Conservation (phyloP, 2,329 filamentous ascomycete species). For the Aspergillus phoenicis region DNA sequence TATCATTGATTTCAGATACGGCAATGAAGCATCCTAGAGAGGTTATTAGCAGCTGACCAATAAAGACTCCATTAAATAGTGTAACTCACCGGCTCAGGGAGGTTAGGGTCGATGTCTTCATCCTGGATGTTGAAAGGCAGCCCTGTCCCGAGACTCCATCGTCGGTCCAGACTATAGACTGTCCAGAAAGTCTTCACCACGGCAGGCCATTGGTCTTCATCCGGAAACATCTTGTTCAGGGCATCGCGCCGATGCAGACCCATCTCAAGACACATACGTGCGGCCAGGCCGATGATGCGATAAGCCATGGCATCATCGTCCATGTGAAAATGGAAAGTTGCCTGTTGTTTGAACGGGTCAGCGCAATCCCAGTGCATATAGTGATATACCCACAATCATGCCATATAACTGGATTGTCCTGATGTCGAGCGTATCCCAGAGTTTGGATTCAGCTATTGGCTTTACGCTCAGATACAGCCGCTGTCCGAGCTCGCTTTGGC, state of each 20-base stretch:
- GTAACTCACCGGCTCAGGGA: slow-evolving; percentile 72
- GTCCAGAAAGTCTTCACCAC: slow-evolving; percentile 81
- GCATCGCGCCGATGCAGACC: slow-evolving; percentile 81
- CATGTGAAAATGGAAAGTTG: slow-evolving; percentile 78
- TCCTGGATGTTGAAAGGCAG: slow-evolving; percentile 85
- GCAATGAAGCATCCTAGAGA: slow-evolving; percentile 50
- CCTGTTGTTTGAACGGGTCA: slow-evolving; percentile 45
- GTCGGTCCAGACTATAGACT: slow-evolving; percentile 78
- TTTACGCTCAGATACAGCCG: slow-evolving; percentile 77
- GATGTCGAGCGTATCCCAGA: slow-evolving; percentile 60
- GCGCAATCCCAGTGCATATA: neutral
- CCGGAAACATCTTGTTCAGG: slow-evolving; percentile 66
- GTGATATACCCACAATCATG: slow-evolving; percentile 42
- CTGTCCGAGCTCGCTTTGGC: slow-evolving; percentile 73
- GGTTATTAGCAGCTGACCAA: neutral
- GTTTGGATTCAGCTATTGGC: slow-evolving; percentile 65
- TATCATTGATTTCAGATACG: slow-evolving; percentile 82
- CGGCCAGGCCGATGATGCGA: slow-evolving; percentile 81
- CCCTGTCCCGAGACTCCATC: slow-evolving; percentile 89
- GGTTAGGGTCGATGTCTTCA: slow-evolving; percentile 75
- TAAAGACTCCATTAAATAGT: neutral
- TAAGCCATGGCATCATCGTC: slow-evolving; percentile 86
- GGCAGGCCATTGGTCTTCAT: slow-evolving; percentile 68
- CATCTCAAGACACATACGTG: slow-evolving; percentile 75
- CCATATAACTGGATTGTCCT: slow-evolving; percentile 62